Percentiles rank a stretch among this genome's conserved stretches.
Conservation (phyloP, 441 rosid species). For the Syzygium syzygioides region DNA sequence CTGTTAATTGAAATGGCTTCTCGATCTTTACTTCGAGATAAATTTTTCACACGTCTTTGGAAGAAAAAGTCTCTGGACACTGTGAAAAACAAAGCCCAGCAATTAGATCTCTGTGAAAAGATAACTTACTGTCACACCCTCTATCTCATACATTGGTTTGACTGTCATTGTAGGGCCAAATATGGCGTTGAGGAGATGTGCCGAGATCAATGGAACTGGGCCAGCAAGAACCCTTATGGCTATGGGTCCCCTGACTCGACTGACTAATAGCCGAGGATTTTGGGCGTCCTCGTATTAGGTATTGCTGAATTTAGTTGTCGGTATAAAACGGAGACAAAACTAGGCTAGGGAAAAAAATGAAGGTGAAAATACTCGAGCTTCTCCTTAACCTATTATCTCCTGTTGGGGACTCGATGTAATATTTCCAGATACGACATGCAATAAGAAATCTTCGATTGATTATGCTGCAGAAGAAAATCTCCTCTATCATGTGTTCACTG, state of each 20-base stretch:
- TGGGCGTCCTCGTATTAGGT: neutral
- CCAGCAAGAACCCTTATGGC: constrained; percentile 93
- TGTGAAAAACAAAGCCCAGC: neutral
- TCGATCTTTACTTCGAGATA: neutral
- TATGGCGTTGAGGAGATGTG: constrained; percentile 85
- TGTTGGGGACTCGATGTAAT: neutral
- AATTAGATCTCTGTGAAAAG: neutral
- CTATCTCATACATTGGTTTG: neutral
- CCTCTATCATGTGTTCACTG: neutral
- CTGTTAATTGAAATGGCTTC: neutral
- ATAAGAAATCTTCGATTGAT: neutral
- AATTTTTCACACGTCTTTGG: neutral
- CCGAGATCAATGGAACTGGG: constrained; percentile 94
- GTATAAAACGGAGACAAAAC: neutral
- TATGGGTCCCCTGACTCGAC: constrained; percentile 39
- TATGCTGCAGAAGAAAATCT: neutral
- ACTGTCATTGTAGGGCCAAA: constrained; percentile 50
- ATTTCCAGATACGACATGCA: neutral
- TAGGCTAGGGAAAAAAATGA: neutral
- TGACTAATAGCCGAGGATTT: neutral
- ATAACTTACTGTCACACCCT: neutral
- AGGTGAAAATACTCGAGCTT: neutral
- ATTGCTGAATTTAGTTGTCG: neutral
- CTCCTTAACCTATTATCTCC: neutral
- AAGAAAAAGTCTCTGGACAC: neutral